These are phyloP conservation scores for Penicillium egyptiacum DNA, from an alignment of 495 filamentous ascomycete species.

Conservation along the genomic window DNA sequence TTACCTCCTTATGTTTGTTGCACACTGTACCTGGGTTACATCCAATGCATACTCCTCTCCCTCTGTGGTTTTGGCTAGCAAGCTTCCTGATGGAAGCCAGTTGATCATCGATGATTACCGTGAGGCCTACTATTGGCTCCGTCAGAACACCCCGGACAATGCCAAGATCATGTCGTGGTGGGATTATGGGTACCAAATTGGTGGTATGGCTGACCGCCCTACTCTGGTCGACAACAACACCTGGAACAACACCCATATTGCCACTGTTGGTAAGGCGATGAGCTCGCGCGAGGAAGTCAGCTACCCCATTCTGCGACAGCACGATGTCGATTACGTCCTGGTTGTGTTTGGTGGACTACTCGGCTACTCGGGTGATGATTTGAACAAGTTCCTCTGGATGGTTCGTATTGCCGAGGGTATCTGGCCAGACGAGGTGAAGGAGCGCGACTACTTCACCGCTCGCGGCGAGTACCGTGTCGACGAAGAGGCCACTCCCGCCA, in stretches of 20 bases:
- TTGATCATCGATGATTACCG: constrained; percentile 99
- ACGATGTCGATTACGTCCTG: constrained; percentile 97
- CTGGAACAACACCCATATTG: constrained; percentile 99
- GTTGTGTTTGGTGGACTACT: constrained; percentile 95
- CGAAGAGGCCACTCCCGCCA: constrained; percentile 88
- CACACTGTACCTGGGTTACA: constrained; percentile 99
- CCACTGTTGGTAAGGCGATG: constrained; percentile 99
- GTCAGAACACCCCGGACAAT: constrained; percentile 90
- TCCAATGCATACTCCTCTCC: constrained; percentile 98
- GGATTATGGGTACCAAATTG: constrained; percentile 99
- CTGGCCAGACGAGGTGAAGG: constrained; percentile 98
- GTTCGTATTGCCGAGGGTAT: constrained; percentile 98
- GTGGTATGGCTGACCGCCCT: constrained; percentile 97
- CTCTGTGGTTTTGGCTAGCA: constrained; percentile 92
- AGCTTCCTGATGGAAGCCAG: constrained; percentile 90
- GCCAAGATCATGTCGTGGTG: constrained; percentile 99
- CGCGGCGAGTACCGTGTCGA: constrained; percentile 96
- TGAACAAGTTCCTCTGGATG: constrained; percentile 99
- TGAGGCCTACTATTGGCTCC: constrained; percentile 99
- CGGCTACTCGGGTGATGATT: constrained; percentile 98
- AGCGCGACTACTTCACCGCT: constrained; percentile 93
- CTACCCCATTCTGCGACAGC: constrained; percentile 96
- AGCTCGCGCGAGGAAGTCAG: constrained; percentile 95
- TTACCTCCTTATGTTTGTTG: constrained; percentile 90
- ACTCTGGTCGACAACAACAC: constrained; percentile 99